Percentiles rank a stretch among this genome's conserved stretches.
phyloP scores from a whole-genome alignment of 352 stramenopile species.

The Pythium monospermum region DNA sequence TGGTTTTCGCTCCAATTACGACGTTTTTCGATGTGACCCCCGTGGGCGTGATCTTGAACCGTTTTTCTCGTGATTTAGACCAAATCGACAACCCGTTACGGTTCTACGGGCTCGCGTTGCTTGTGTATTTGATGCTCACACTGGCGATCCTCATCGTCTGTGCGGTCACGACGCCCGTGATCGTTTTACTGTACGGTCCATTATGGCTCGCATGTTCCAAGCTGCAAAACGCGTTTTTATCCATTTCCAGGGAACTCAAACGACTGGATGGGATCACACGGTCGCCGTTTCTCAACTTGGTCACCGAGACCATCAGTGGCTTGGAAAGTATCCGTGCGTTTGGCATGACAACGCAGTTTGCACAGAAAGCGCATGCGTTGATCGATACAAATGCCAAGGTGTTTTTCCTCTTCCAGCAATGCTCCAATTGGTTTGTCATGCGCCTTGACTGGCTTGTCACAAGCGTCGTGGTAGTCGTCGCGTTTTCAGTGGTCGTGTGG shows the following conservation, averaged over 20 bases:
- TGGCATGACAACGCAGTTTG: slow-evolving; percentile 22
- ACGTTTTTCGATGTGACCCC: slow-evolving; percentile 23
- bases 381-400: slow-evolving; percentile 37
- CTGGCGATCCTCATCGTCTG: slow-evolving; percentile 28
- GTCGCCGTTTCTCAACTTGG: slow-evolving; percentile 86
- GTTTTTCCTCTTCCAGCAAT: slow-evolving; percentile 27
- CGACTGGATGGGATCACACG: slow-evolving; percentile 84
- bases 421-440: slow-evolving; percentile 34
- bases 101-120: slow-evolving; percentile 9
- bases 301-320: slow-evolving; percentile 89
- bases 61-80: slow-evolving; percentile 15
- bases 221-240: slow-evolving; percentile 76
- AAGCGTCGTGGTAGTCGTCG: slow-evolving; percentile 24
- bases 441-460: slow-evolving; percentile 35
- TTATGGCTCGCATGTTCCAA: slow-evolving; percentile 30
- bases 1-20: slow-evolving; percentile 12
- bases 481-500: slow-evolving; percentile 22
- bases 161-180: slow-evolving; percentile 34
- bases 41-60: slow-evolving; percentile 2
- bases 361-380: slow-evolving; percentile 14
- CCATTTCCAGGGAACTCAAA: slow-evolving; percentile 82
- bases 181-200: slow-evolving; percentile 49
- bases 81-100: slow-evolving; percentile 17
- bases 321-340: slow-evolving; percentile 87
- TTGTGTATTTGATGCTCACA: not conserved